A percentile compares a stretch with the other conserved stretches of the same genome.
These are phyloP conservation scores for Cryptosporidium parvum DNA, from an alignment of 169 alveolate genomes.

Conservation along the genomic window DNA sequence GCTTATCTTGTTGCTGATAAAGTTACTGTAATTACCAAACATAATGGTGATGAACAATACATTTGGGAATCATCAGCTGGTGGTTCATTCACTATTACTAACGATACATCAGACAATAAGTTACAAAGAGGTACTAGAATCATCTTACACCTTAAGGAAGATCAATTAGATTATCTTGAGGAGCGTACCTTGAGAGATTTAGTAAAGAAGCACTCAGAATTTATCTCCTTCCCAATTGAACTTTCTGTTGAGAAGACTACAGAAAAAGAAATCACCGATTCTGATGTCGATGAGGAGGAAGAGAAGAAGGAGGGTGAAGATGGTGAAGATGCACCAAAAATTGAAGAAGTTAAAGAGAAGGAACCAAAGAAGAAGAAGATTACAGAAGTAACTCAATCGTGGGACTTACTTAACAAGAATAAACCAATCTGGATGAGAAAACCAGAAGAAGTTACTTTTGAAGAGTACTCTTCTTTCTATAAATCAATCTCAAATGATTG, in stretches of 20 bases:
- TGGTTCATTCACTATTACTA: constrained; percentile 97
- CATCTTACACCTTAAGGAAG: constrained; percentile 96
- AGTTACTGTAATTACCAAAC: constrained; percentile 96
- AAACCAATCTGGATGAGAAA: constrained; percentile 99
- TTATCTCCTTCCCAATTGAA: constrained; percentile 98
- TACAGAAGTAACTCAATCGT: constrained; percentile 96
- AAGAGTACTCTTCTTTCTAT: constrained; percentile 99
- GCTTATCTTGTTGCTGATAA: constrained; percentile 99
- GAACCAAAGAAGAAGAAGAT: constrained; percentile 97
- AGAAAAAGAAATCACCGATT: constrained; percentile 98
- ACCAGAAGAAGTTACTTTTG: constrained; percentile 98
- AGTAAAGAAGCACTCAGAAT: constrained; percentile 99
- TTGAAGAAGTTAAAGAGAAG: constrained; percentile 87
- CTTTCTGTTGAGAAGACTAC: constrained; percentile 96
- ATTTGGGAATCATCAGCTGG: constrained; percentile 99
- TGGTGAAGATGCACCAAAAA: constrained; percentile 83
- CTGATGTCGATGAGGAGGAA: constrained; percentile 95
- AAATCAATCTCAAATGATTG: constrained; percentile 98
- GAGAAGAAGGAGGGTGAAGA: constrained; percentile 83
- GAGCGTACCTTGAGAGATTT: constrained; percentile 98
- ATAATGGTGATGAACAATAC: constrained; percentile 96
- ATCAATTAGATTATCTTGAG: constrained; percentile 96
- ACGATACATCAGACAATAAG: constrained; percentile 90
- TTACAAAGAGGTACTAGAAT: constrained; percentile 96
- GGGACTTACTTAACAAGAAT: constrained; percentile 97